Evolutionary conservation across 2,329 filamentous ascomycete genomes (phyloP).

Genomic region (Alternaria atra): DNA sequence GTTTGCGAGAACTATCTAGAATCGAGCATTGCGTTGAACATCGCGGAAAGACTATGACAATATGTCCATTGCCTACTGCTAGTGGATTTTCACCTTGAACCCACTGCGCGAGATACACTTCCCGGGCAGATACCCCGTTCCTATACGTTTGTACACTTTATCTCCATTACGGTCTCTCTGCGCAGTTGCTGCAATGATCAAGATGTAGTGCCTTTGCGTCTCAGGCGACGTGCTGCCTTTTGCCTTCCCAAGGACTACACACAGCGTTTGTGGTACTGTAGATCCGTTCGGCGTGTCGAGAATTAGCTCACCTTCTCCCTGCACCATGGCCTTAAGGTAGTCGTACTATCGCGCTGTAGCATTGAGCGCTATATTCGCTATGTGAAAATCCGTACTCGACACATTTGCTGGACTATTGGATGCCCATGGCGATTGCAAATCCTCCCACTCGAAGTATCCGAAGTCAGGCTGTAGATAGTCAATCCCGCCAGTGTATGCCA

Average conservation of each 20-base stretch:
- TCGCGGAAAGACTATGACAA: not conserved
- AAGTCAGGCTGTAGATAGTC: conserved; percentile 21
- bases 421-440: conserved; percentile 7
- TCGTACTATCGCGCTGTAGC: conserved; percentile 4
- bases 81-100: not conserved
- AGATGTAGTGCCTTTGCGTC: not conserved
- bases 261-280: not conserved
- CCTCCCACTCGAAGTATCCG: conserved; percentile 22
- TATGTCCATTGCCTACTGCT: not conserved
- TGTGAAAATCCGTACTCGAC: not conserved
- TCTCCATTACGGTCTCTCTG: not conserved
- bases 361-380: not conserved
- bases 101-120: conserved; percentile 1
- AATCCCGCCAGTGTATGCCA: conserved; percentile 27
- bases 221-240: not conserved
- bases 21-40: not conserved
- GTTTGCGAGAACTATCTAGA: not conserved
- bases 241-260: conserved; percentile 5
- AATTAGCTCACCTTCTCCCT: not conserved
- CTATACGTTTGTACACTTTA: conserved; percentile 1
- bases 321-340: not conserved
- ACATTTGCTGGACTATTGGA: not conserved
- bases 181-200: not conserved
- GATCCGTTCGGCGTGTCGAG: conserved; percentile 3
- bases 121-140: conserved; percentile 1